phyloP scores from a whole-genome alignment of 2,329 filamentous ascomycete genomes.

The Arthrobotrys pseudoclavata region DNA sequence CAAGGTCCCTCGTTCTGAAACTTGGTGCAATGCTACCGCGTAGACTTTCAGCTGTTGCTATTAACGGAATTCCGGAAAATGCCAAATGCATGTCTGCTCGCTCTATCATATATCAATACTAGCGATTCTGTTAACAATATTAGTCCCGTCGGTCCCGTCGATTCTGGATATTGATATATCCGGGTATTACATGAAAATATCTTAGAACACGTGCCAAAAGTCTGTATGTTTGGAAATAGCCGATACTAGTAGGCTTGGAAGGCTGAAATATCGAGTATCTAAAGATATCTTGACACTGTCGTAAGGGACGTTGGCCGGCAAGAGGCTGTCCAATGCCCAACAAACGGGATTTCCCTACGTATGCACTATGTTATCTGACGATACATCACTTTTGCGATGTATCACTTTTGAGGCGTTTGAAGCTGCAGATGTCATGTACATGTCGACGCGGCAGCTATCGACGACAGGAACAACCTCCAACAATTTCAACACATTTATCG shows the following conservation, averaged over 20 bases:
- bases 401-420: slow-evolving; percentile 2
- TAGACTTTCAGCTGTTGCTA: slow-evolving; percentile 23
- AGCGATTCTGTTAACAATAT: not conserved
- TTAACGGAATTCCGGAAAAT: slow-evolving; percentile 8
- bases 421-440: not conserved
- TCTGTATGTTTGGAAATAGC: not conserved
- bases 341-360: not conserved
- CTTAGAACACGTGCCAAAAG: not conserved
- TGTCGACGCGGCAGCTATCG: not conserved
- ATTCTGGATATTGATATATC: not conserved
- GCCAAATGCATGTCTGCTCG: not conserved
- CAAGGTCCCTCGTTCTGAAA: slow-evolving; percentile 20
- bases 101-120: not conserved
- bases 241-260: not conserved
- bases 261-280: not conserved
- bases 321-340: not conserved
- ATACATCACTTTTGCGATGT: slow-evolving; percentile 17
- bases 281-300: not conserved
- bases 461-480: slow-evolving; percentile 6
- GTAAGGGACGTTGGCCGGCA: not conserved
- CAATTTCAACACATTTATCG: slow-evolving; percentile 26
- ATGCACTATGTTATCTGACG: not conserved
- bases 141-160: not conserved
- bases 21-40: slow-evolving; percentile 16
- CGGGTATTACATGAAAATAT: not conserved